Evolutionary conservation across 2,329 filamentous ascomycete genomes (phyloP), one percentile per base, ranked within the genome.

Genomic region (Colletotrichum eleusines): DNA sequence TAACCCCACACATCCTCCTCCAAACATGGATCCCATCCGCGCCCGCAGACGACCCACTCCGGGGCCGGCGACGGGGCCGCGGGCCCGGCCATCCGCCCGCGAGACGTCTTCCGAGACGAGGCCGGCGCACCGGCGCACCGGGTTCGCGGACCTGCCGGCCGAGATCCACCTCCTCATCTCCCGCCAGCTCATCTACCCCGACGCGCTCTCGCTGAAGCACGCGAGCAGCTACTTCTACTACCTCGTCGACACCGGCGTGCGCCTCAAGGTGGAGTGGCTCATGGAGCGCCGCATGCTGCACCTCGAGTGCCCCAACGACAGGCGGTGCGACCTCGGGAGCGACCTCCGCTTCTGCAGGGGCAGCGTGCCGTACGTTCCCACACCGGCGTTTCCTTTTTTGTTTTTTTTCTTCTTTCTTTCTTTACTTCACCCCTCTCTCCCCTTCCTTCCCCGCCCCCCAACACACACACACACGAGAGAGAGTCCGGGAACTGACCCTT

Each of bases 181-280:
- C 40, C 77, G 83, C 14, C 82, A 88, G 64, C 87, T 93, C 69
- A 86, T 86, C 40, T 93, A 93, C 72, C 91, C 91, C 0, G 91
- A 94, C 72, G 91, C 91, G 0, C 84, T 93, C 1, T 91, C 90
- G 0, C 81, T 93, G 20, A 93, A 93, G 76, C 90, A 93, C 77
- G 87, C 87, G 26, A 89, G 82, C 76, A 85, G 85, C 69, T 84
- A 91, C 76, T 90, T 93, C 78, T 90, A 90, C 80, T 75, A 78
- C 58, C 79, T 92, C 1, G 89, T 93, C 72, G 85, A 90, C 77
- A 93, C 91, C 0, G 90, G 89, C 44, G 82, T 93, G 38, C 79
- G 84, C 35, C 82, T 92, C 54, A 92, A 93, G 77, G 86, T 93
- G 16, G 86, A 88, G 68, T 94, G 91, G 91, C 83, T 93, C 5